Evolutionary conservation across 2,329 filamentous ascomycete species (phyloP), one percentile per base, ranked within the genome.

Genomic region (Scopulariopsis brevicaulis): DNA sequence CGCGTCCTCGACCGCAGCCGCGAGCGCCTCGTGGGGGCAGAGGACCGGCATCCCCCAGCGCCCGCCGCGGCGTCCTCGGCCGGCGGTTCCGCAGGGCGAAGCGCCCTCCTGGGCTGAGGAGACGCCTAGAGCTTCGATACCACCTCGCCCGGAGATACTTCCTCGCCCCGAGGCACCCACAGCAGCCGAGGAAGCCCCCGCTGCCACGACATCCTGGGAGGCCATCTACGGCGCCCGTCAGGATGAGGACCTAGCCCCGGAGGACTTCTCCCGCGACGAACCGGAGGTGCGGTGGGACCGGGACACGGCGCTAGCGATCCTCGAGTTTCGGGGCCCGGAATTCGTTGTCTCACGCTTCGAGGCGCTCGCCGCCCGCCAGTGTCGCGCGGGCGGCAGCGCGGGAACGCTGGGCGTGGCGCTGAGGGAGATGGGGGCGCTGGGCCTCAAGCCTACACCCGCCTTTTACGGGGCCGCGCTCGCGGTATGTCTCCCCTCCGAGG

Each of bases 381-480:
- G 35, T 25, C 22, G 40, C 28, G 28, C 51, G 11, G 35, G 20
- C 8, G 56, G 56, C 8, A 54, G 40, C 28, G 51, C 58, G 14
- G 58, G 28, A 50, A 60, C 59, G 6, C 60, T 74, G 22, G 56
- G 37, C 66, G 68, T 18, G 59, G 62, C 35, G 56, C 60, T 20
- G 58, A 55, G 24, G 55, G 62, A 40, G 60, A 63, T 61, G 63
- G 57, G 43, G 57, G 62, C 18, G 43, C 59, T 50, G 53, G 59
- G 12, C 59, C 64, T 32, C 56, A 66, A 6, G 59, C 64, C 8
- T 7, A 53, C 20, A 6, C 35, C 56, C 32, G 48, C 56, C 8
- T 58, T 58, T 20, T 58, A 58, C 51, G 35, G 62, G 68, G 48
- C 63, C 64, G 15, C 64, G 68, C 61, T 58, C 56, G 40, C 66